Base-by-base conservation (phyloP, 192 early-diverging fungal species). In the Linnemannia elongata region DNA sequence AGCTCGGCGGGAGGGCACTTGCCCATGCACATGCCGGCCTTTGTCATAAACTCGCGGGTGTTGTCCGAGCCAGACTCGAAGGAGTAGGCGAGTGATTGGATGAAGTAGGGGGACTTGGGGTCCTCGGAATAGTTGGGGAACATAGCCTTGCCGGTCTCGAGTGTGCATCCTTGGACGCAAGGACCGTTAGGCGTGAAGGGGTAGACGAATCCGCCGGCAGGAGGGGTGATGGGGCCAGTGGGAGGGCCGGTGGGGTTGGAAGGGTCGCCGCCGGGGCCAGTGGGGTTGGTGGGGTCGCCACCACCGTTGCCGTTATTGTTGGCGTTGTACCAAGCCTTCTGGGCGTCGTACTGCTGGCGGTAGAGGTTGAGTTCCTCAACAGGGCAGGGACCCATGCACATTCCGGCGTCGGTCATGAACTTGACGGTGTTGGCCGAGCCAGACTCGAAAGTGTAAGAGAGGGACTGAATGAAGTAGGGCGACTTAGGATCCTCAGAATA, bases 401-500 rank as follows among this genome's bases (percentile, higher is more conserved):
- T 71, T 38, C 81, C 81, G 33, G 75, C 69, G 18, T 77, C 66
- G 54, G 75, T 77, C 75, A 77, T 77, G 55, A 81, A 81, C 57
- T 81, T 20, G n/a, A 2, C 30, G 7, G 80, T 81, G 57, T 75
- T 81, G 24, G 66, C 9, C 1, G 81, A 72, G 18, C 81, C 81
- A 41, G 68, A 36, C 49, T 82, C 81, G 49, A 82, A 82, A 36
- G 75, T 77, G 54, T n/a, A 72, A 3, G 75, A 22, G 10, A 82
- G 30, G 33, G 81, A 82, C 41, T 82, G 47, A 41, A 82, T 69
- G 24, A 82, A 82, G 81, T 82, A 76, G n/a, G 81, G 69, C 0
- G 81, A 82, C 69, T 75, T 76, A 45, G 81, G 81, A n/a, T 82
- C 81, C 74, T 82, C 81, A 72, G 81, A 76, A 75, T 76, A 82